Base-by-base conservation (phyloP, 768 basidiomycete genomes). In the Pholiota molesta region DNA sequence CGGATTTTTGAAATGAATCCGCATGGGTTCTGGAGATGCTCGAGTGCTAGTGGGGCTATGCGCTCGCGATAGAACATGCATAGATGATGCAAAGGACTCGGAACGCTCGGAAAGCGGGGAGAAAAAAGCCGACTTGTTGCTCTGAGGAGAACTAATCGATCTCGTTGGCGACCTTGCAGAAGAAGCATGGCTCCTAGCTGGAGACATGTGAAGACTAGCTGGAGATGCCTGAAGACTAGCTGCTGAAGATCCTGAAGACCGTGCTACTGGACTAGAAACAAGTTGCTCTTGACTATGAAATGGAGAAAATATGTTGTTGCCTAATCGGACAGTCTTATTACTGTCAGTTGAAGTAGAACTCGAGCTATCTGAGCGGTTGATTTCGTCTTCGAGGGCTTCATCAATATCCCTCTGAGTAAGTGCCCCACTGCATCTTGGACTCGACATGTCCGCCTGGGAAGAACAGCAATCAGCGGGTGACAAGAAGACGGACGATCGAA, bases 1-100 rank as follows among this genome's bases (percentile, higher is more conserved):
- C 16, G 67, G 66, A 29, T 65, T 66, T 19, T 49, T 69, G 59
- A 67, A 82, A 53, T 85, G 76, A 52, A 86, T 73, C 8, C 68
- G 69, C 81, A 81, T 82, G 17, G 71, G 69, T 13, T 71, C 66
- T 7, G 67, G 65, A n/a, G 65, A 67, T 23, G 23, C 23, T 49
- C 47, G 47, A 49, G 10, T 49, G 14, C 47, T 49, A 11, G 23
- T 23, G 2, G 47, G 47, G 14, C 47, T 49, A 13, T 49, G 42
- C 23, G 19, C 47, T 49, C 21, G 19, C 23, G 47, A 44, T 44
- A 44, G n/a, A 44, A 44, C 6, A 44, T 44, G n/a, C 42, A 44
- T 44, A 11, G 42, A 44, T 4, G 42, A 44, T 21, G 42, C 7
- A 44, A 44, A 44, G 17, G 42, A 44, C n/a, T 44, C 42, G 6